Base-by-base conservation (phyloP, 2,329 filamentous ascomycete species). In the Monilinia aucupariae region DNA sequence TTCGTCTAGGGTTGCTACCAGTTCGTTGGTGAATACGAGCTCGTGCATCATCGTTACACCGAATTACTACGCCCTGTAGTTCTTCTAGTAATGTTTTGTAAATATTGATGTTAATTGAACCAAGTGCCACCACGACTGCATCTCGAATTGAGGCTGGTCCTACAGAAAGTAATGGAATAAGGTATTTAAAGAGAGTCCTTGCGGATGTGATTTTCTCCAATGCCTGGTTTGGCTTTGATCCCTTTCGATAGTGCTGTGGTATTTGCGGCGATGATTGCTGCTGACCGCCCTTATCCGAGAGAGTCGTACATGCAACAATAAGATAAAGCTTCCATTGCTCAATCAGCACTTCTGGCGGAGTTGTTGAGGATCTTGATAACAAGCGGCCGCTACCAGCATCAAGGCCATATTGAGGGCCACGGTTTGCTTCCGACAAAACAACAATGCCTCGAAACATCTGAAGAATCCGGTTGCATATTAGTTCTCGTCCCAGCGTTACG, bases 261-360 rank as follows among this genome's bases (percentile, higher is more conserved):
- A 82, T 82, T 69, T 81, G 81, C 8, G 78, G 76, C 2, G 79
- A 79, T 37, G 87, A 79, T 62, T 86, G 84, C 27, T 81, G 80
- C 65, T 83, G 79, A 62, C 84, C 80, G 12, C 91, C 91, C 12
- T 91, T 84, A 68, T 94, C 94, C 45, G 90, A 92, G 63, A 99
- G 80, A 0, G 94, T 97, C 12, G 93, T 96, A 76, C 96, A 99
- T 12, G 93, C 94, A 77, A 99, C 97, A 62, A 97, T 92, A 32
- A 99, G 81, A 74, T 97, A 97, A 2, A 97, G 80, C 76, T 97
- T 97, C 93, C 93, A 99, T 74, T 99, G 94, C 75, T 97, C 96
- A 64, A 99, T 86, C 63, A 97, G 81, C 27, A 96, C 86, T 70
- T 96, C 92, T 0, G 92, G 90, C 22, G 92, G 89, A 0, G 88